Percentiles rank a stretch among this genome's conserved stretches.
Evolutionary conservation across 2,329 filamentous ascomycete species (phyloP).

Genomic region (Pseudopithomyces maydicus): DNA sequence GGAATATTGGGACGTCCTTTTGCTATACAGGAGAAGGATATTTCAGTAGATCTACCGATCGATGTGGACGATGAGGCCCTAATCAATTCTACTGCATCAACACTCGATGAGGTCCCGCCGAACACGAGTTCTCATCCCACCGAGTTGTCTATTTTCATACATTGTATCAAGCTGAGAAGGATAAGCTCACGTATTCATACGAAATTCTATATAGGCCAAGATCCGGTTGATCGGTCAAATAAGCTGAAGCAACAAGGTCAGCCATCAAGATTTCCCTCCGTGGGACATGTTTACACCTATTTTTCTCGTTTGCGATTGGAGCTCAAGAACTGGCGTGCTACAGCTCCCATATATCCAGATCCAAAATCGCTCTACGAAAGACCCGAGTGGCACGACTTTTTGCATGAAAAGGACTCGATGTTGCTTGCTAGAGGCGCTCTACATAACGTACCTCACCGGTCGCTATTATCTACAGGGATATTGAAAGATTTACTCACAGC

Average conservation of each 20-base stretch:
- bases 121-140: constrained; percentile 11
- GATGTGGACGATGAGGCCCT: constrained; percentile 39
- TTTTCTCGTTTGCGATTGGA: constrained; percentile 36
- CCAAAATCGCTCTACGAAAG: constrained; percentile 51
- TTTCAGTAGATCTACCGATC: constrained; percentile 44
- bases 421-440: constrained; percentile 50
- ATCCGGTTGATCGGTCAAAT: not conserved
- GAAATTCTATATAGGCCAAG: constrained; percentile 25
- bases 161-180: constrained; percentile 45
- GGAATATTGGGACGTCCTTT: constrained; percentile 50
- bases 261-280: constrained; percentile 5
- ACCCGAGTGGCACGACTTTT: constrained; percentile 53
- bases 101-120: constrained; percentile 23
- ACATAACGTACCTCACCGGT: constrained; percentile 36
- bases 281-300: constrained; percentile 15
- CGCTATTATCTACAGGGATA: constrained; percentile 2
- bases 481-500: constrained; percentile 16
- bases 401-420: constrained; percentile 49
- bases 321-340: constrained; percentile 44
- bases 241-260: not conserved
- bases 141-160: constrained; percentile 48
- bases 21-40: constrained; percentile 49
- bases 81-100: not conserved
- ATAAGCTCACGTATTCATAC: constrained; percentile 50
- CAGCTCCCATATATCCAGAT: constrained; percentile 36